A percentile compares a stretch with the other conserved stretches of the same genome.
phyloP scores from a whole-genome alignment of 768 basidiomycete genomes.

The Pleurotus eryngii region DNA sequence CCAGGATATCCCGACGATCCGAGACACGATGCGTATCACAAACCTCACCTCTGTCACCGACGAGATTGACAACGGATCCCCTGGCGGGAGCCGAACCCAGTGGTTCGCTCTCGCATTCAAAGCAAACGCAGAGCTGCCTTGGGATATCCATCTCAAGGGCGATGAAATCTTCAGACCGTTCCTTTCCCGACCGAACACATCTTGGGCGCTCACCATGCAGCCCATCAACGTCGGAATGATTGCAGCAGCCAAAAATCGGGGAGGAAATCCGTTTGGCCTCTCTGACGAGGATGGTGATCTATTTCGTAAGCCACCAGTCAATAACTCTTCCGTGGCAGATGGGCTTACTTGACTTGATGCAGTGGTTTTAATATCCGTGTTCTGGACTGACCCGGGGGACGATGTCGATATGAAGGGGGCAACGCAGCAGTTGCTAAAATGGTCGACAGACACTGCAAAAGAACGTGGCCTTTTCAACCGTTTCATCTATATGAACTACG shows the following conservation, averaged over 20 bases:
- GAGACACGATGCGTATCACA: background rate
- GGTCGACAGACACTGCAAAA: slow-evolving; percentile 5
- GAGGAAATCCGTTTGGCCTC: slow-evolving; percentile 8
- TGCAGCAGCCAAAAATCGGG: slow-evolving; percentile 1
- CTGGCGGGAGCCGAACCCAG: background rate
- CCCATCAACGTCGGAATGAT: slow-evolving; percentile 2
- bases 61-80: background rate
- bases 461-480: slow-evolving; percentile 4
- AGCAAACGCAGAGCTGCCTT: background rate
- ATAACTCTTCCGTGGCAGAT: no score
- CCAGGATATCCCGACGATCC: background rate
- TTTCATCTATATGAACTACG: slow-evolving; percentile 11
- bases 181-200: background rate
- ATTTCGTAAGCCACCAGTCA: slow-evolving; percentile 5
- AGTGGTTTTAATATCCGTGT: background rate
- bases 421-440: background rate
- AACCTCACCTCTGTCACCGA: slow-evolving; percentile 2
- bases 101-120: background rate
- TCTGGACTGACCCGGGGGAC: slow-evolving; percentile 10
- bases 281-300: slow-evolving; percentile 8
- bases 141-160: background rate
- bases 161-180: background rate
- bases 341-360: background rate
- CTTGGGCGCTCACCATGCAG: slow-evolving; percentile 1
- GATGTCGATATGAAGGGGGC: slow-evolving; percentile 3